Percentiles rank a stretch among this genome's conserved stretches.
phyloP scores from a whole-genome alignment of 177 flowering plant genomes.

The Vitis hybrid region DNA sequence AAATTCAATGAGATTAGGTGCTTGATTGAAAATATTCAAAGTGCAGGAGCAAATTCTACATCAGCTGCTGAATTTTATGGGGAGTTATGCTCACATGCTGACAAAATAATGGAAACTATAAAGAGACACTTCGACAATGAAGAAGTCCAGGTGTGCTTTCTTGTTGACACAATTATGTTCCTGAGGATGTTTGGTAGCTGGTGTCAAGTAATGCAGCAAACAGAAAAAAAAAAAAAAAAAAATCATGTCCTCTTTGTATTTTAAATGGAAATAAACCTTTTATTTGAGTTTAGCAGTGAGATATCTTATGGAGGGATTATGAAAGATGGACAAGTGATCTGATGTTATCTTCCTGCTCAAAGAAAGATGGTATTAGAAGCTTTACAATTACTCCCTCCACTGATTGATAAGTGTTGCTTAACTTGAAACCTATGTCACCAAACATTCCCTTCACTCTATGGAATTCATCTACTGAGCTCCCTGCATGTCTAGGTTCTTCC shows the following conservation, averaged over 20 bases:
- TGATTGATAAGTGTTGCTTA: background rate
- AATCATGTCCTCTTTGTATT: background rate
- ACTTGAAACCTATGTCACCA: background rate
- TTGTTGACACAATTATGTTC: conserved; percentile 3
- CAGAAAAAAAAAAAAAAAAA: background rate
- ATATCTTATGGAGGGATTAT: background rate
- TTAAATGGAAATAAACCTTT: background rate
- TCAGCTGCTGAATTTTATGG: conserved; percentile 40
- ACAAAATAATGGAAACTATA: conserved; percentile 47
- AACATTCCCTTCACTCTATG: background rate
- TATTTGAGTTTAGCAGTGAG: background rate
- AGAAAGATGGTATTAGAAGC: background rate
- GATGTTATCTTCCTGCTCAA: background rate
- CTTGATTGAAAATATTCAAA: conserved; percentile 46
- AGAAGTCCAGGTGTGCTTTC: conserved; percentile 44
- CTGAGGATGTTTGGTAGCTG: conserved; percentile 2
- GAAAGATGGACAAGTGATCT: background rate
- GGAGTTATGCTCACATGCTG: conserved; percentile 44
- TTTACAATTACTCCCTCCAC: background rate
- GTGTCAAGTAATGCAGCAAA: background rate
- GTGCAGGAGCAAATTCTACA: conserved; percentile 41
- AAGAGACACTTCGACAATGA: conserved; percentile 41
- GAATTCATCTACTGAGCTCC: conserved; percentile 4
- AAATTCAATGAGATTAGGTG: conserved; percentile 44
- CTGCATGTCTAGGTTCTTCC: conserved; percentile 48